A percentile compares a stretch with the other conserved stretches of the same genome.
phyloP scores from a whole-genome alignment of 148 eudicot genomes.

The Vaccinium vitisidaea region DNA sequence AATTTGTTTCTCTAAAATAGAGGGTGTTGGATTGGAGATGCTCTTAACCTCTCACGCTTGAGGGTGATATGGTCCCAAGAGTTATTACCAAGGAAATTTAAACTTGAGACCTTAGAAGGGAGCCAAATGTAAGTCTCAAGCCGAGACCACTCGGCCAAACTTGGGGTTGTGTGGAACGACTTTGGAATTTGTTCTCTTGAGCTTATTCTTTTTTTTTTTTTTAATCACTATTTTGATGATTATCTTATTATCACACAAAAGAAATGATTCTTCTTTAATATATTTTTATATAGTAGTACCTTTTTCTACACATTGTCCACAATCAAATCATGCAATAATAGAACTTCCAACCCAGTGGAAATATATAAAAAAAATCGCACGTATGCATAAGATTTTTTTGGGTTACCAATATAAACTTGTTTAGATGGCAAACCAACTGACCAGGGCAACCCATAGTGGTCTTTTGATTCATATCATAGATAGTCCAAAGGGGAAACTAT shows the following conservation, averaged over 20 bases:
- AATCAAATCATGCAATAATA: not conserved
- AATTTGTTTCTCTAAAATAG: too few relatives aligned
- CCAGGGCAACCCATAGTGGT: not conserved
- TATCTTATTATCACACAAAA: not conserved
- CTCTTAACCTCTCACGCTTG: too few relatives aligned
- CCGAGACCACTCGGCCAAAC: too few relatives aligned
- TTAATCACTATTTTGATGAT: not conserved
- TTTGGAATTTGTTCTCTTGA: not conserved
- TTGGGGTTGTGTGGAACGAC: too few relatives aligned
- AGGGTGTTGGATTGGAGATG: too few relatives aligned
- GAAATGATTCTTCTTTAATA: not conserved
- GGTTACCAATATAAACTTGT: not conserved
- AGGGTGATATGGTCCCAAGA: too few relatives aligned
- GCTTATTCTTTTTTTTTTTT: not conserved
- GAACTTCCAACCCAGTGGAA: not conserved
- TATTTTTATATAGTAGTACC: not conserved
- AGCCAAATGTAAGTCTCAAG: too few relatives aligned
- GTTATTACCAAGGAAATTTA: too few relatives aligned
- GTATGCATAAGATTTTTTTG: not conserved
- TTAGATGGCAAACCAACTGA: not conserved
- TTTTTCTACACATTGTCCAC: not conserved
- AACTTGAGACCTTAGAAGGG: too few relatives aligned
- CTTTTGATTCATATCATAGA: not conserved
- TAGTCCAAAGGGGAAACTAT: not conserved
- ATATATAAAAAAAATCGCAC: not conserved